Percentiles rank a stretch among this genome's conserved stretches.
Evolutionary conservation across 2,329 filamentous ascomycete genomes (phyloP).

Genomic region (Penicillium sp.): DNA sequence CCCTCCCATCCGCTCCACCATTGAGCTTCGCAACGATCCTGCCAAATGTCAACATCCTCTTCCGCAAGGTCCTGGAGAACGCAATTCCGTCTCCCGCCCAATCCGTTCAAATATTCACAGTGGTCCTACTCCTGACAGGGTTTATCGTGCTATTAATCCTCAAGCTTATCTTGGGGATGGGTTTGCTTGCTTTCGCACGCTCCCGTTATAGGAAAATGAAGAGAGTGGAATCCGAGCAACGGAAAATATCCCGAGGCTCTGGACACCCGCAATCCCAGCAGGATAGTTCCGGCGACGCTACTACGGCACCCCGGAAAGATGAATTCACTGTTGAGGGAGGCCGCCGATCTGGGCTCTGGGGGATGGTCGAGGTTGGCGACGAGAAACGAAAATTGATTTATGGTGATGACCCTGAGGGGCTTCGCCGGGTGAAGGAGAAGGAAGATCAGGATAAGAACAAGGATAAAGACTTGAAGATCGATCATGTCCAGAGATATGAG

Average conservation of each 20-base stretch:
- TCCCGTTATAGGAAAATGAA: conserved; percentile 82
- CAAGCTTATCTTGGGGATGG: conserved; percentile 87
- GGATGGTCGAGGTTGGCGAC: conserved; percentile 83
- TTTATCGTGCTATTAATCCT: conserved; percentile 83
- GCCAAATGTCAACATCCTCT: conserved; percentile 38
- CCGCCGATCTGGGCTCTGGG: conserved; percentile 76
- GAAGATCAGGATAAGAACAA: conserved; percentile 61
- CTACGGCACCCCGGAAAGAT: conserved; percentile 37
- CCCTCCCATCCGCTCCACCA: conserved; percentile 65
- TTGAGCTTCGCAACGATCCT: conserved; percentile 57
- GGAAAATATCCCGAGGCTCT: conserved; percentile 4
- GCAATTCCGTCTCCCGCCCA: conserved; percentile 44
- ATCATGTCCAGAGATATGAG: conserved; percentile 75
- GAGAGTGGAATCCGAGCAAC: conserved; percentile 53
- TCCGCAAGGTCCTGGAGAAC: conserved; percentile 43
- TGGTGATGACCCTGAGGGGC: conserved; percentile 74
- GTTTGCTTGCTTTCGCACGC: conserved; percentile 75
- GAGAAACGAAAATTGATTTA: conserved; percentile 86
- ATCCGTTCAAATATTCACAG: conserved; percentile 57
- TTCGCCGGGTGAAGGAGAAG: conserved; percentile 64
- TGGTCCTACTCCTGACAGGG: conserved; percentile 78
- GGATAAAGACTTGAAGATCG: conserved; percentile 60
- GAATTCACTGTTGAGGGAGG: conserved; percentile 67
- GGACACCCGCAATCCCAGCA: conserved; percentile 1
- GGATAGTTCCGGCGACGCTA: neutral